A percentile compares a stretch with the other conserved stretches of the same genome.
phyloP scores from a whole-genome alignment of 345 rosid species.

The Anastatica hierochuntica region DNA sequence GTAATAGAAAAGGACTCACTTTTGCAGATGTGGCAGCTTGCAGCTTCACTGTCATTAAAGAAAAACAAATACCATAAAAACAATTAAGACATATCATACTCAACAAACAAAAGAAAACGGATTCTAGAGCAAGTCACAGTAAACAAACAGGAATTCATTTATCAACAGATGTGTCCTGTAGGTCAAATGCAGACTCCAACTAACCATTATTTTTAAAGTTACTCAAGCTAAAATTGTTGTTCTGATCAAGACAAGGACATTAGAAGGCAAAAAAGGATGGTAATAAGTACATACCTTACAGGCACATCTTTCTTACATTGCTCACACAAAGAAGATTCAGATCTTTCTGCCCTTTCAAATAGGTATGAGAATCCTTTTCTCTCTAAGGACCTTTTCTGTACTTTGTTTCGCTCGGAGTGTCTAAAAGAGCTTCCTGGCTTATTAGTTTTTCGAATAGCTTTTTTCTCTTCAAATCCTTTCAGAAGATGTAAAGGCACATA shows the following conservation, averaged over 20 bases:
- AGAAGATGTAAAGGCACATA: conserved; percentile 82
- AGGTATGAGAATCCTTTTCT: conserved; percentile 66
- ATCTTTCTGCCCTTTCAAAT: conserved; percentile 67
- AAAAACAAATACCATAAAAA: conserved; percentile 3
- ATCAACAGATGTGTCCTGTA: not conserved
- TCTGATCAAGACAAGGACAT: conserved; percentile 8
- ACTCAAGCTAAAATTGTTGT: not conserved
- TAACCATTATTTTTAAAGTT: not conserved
- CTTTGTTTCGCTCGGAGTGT: conserved; percentile 26
- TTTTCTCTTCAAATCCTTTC: conserved; percentile 91
- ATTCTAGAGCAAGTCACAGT: no score
- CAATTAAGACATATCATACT: conserved; percentile 6
- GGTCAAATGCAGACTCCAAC: conserved; percentile 5
- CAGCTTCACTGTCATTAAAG: conserved; percentile 69
- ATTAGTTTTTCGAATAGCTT: conserved; percentile 46
- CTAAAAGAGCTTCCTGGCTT: conserved; percentile 36
- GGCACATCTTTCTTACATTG: conserved; percentile 73
- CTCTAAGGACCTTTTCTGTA: conserved; percentile 31
- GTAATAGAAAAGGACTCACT: conserved; percentile 38
- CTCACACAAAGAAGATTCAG: conserved; percentile 55
- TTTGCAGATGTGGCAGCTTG: conserved; percentile 68
- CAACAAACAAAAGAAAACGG: not conserved
- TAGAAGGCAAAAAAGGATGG: conserved; percentile 3
- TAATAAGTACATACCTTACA: conserved; percentile 41
- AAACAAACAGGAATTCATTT: no score